These are phyloP conservation scores for Eucalyptus brandiana DNA, from an alignment of 345 rosid species.

Conservation along the genomic window DNA sequence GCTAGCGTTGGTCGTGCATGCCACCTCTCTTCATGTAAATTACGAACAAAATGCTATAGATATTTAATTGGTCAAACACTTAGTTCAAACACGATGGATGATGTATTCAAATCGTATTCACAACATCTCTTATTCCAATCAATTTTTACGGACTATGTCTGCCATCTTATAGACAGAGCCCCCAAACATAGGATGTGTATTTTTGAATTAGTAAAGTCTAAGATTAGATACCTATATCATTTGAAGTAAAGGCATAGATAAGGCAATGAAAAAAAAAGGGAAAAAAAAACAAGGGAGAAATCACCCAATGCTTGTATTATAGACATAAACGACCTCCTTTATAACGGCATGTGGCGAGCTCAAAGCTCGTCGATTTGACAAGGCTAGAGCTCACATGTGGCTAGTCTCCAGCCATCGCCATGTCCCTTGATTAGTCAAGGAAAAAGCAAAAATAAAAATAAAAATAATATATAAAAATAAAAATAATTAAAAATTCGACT, in stretches of 20 bases:
- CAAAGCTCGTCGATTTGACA: accelerated
- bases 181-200: background rate
- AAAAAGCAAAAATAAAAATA: too few relatives aligned
- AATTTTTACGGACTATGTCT: background rate
- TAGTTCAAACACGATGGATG: background rate
- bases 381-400: background rate
- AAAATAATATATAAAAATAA: too few relatives aligned
- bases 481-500: accelerated
- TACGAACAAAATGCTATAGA: background rate
- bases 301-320: background rate
- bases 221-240: background rate
- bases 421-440: accelerated
- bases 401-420: accelerated
- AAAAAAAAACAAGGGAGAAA: too few relatives aligned
- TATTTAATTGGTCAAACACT: background rate
- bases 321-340: background rate
- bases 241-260: background rate
- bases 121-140: background rate
- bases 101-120: background rate
- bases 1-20: too few relatives aligned
- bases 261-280: background rate
- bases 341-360: accelerated
- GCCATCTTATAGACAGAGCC: too few relatives aligned
- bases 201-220: background rate
- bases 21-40: background rate